Evolutionary conservation across 2,329 filamentous ascomycete species (phyloP).

Genomic region (Xylaria sp.): DNA sequence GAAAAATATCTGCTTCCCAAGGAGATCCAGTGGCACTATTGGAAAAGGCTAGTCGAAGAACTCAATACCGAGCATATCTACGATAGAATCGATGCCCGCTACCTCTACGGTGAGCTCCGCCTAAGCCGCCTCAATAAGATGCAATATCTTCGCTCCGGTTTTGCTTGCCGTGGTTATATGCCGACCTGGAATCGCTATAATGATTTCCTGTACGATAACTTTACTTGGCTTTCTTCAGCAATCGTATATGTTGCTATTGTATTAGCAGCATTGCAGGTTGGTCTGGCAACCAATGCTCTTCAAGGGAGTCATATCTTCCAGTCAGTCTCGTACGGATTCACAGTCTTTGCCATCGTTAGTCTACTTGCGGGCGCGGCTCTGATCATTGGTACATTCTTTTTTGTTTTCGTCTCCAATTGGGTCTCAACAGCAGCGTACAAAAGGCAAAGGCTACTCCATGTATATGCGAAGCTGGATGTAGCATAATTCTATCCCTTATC

Average conservation of each 20-base stretch:
- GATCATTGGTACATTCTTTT: conserved; percentile 18
- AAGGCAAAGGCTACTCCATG: background rate
- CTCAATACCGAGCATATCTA: conserved; percentile 23
- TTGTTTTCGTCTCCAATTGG: background rate
- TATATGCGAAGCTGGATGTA: background rate
- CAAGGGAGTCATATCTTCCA: conserved; percentile 47
- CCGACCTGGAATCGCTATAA: conserved; percentile 38
- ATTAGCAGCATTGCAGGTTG: conserved; percentile 57
- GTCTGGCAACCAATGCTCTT: conserved; percentile 46
- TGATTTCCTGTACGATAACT: conserved; percentile 50
- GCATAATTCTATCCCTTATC: too few species aligned
- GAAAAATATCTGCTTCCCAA: too few species aligned
- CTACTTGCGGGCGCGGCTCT: conserved; percentile 42
- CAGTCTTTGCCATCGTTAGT: conserved; percentile 52
- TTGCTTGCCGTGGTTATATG: background rate
- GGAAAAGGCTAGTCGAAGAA: too few species aligned
- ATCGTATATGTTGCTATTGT: conserved; percentile 52
- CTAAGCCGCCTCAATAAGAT: conserved; percentile 2
- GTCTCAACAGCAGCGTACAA: background rate
- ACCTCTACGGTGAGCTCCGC: conserved; percentile 8
- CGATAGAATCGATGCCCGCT: background rate
- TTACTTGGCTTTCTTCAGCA: conserved; percentile 47
- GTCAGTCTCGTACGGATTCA: conserved; percentile 52
- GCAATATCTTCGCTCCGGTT: background rate
- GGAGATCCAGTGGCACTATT: too few species aligned